Conservation (phyloP, 1,284 basidiomycete genomes). For the Anthracocystis panici-leucophaei region DNA sequence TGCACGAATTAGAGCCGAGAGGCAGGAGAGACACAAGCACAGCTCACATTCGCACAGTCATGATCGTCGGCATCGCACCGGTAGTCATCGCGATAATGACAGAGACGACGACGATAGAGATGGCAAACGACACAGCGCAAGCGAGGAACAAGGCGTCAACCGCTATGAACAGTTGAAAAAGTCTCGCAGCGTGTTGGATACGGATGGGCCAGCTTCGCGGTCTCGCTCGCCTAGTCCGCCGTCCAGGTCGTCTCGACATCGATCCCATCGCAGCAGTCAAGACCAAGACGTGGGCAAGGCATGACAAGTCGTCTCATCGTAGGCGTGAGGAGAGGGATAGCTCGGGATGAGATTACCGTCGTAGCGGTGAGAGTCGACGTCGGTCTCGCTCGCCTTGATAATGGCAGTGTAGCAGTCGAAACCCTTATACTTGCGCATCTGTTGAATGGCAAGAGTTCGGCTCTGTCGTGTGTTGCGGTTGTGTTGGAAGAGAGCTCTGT, state of each 20-base stretch:
- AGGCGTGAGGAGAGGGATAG: background rate
- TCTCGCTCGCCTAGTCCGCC: constrained; percentile 14
- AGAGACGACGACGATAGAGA: background rate
- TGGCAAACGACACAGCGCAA: background rate
- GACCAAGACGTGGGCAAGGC: background rate
- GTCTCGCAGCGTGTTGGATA: constrained; percentile 25
- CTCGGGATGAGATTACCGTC: background rate
- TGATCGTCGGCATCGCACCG: background rate
- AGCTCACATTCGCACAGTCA: background rate
- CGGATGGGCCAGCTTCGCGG: background rate
- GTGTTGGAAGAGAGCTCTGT: too few species aligned
- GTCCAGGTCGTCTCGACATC: background rate
- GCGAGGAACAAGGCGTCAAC: constrained; percentile 18
- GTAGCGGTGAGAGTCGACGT: constrained; percentile 11
- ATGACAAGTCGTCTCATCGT: too few species aligned
- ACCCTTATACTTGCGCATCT: too few species aligned
- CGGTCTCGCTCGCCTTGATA: constrained; percentile 15
- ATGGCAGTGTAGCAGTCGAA: background rate
- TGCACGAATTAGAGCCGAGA: constrained; percentile 44
- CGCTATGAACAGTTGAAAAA: constrained; percentile 37
- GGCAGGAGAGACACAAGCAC: constrained; percentile 16
- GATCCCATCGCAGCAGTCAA: constrained; percentile 1
- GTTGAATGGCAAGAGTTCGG: too few species aligned
- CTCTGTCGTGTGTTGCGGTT: too few species aligned
- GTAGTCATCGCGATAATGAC: background rate